Percentiles rank a stretch among this genome's conserved stretches.
phyloP scores from a whole-genome alignment of 495 filamentous ascomycete species.

The Hypoxylon fragiforme region DNA sequence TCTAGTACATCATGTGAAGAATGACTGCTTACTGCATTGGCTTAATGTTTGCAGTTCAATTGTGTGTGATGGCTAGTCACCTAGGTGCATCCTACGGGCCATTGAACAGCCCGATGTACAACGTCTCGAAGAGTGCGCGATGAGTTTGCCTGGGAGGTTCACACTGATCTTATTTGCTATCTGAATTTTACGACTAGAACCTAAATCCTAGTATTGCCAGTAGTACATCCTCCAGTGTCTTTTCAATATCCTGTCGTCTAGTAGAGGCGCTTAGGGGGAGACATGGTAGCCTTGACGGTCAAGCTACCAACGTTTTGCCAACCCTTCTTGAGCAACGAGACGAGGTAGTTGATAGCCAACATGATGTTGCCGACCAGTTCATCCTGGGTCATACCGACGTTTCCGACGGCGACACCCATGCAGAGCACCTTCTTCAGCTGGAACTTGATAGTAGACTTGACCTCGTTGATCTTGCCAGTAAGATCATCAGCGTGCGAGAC shows the following conservation, averaged over 20 bases:
- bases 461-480: constrained; percentile 89
- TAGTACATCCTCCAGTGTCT: constrained; percentile 33
- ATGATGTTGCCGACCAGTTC: constrained; percentile 93
- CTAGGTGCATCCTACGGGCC: too few relatives aligned
- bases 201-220: constrained; percentile 24
- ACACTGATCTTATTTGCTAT: constrained; percentile 31
- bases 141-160: constrained; percentile 32
- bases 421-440: constrained; percentile 99
- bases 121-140: too few relatives aligned
- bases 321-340: constrained; percentile 98
- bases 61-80: too few relatives aligned
- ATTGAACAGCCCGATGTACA: too few relatives aligned
- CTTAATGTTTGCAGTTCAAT: too few relatives aligned
- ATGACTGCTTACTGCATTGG: too few relatives aligned
- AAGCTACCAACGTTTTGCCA: constrained; percentile 99
- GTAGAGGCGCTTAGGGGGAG: constrained; percentile 93
- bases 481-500: constrained; percentile 96
- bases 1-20: too few relatives aligned
- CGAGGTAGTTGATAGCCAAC: constrained; percentile 98
- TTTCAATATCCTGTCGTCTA: constrained; percentile 51
- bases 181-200: constrained; percentile 18
- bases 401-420: constrained; percentile 97
- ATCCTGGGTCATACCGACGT: constrained; percentile 96
- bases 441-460: constrained; percentile 99
- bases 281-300: constrained; percentile 99